Evolutionary conservation across 2,329 filamentous ascomycete genomes (phyloP).

Genomic region (Sarocladium strictum): DNA sequence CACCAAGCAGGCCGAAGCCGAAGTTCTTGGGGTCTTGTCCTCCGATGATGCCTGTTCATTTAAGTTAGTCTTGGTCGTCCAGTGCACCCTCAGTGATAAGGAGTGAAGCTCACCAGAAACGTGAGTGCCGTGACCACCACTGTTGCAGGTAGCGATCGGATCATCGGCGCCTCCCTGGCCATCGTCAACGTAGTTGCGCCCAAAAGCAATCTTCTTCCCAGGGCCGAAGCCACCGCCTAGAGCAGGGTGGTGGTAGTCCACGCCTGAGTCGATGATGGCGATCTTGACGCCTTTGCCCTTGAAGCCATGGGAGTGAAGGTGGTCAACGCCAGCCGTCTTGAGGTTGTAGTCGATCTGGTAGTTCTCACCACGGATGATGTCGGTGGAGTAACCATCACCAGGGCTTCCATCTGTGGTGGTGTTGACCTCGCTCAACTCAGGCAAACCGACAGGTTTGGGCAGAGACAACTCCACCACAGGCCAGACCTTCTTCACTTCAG

Average conservation of each 20-base stretch:
- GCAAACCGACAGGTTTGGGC: constrained; percentile 9
- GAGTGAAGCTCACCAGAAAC: constrained; percentile 29
- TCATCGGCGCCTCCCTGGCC: constrained; percentile 10
- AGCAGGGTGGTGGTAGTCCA: constrained; percentile 18
- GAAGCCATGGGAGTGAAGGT: constrained; percentile 16
- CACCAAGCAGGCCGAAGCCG: constrained; percentile 24
- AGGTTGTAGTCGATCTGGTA: constrained; percentile 11
- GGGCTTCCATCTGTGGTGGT: background rate
- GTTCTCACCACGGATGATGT: constrained; percentile 10
- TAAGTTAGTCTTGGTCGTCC: constrained; percentile 7
- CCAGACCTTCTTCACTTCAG: constrained; percentile 11
- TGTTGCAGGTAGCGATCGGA: constrained; percentile 14
- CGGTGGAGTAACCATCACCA: constrained; percentile 1
- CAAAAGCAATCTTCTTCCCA: constrained; percentile 16
- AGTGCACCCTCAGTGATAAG: no score
- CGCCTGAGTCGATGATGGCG: constrained; percentile 19
- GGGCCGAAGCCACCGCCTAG: constrained; percentile 16
- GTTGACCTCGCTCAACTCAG: background rate
- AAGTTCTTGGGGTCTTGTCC: constrained; percentile 14
- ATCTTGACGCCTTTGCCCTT: constrained; percentile 17
- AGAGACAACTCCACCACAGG: constrained; percentile 6
- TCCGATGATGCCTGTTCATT: constrained; percentile 12
- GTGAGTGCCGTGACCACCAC: constrained; percentile 34
- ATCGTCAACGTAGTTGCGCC: constrained; percentile 15
- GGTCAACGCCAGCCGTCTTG: constrained; percentile 18